Evolutionary conservation across 1,139 yeast genomes (phyloP).

Genomic region (Debaryomyces subglobosus): DNA sequence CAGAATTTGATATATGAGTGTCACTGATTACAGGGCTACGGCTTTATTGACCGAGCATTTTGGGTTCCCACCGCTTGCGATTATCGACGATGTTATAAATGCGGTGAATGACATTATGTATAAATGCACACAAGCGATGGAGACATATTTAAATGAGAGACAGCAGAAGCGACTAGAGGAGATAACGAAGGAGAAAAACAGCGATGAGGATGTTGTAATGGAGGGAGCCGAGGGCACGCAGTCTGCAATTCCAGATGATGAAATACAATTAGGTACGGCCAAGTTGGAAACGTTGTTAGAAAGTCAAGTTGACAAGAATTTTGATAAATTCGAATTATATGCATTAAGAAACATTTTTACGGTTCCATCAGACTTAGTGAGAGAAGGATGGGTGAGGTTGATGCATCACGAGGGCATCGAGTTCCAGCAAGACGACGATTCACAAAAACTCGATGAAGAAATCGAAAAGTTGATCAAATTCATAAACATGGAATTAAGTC

Average conservation of each 20-base stretch:
- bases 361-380: constrained; percentile 69
- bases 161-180: constrained; percentile 19
- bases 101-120: constrained; percentile 85
- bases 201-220: constrained; percentile 24
- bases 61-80: constrained; percentile 83
- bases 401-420: constrained; percentile 67
- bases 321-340: constrained; percentile 86
- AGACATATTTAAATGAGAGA: constrained; percentile 56
- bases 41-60: constrained; percentile 81
- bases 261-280: constrained; percentile 76
- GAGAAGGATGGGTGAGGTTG: constrained; percentile 67
- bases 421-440: constrained; percentile 20
- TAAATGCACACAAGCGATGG: constrained; percentile 81
- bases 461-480: constrained; percentile 42
- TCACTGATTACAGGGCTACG: constrained; percentile 49
- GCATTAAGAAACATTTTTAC: constrained; percentile 74
- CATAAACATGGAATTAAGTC: constrained; percentile 47
- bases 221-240: constrained; percentile 6
- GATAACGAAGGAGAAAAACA: constrained; percentile 12
- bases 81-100: constrained; percentile 87
- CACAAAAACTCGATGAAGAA: constrained; percentile 35
- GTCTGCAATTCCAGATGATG: constrained; percentile 33
- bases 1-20: not conserved
- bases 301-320: constrained; percentile 77
- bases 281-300: constrained; percentile 79